Conservation (phyloP, 495 filamentous ascomycete species). For the Podospora pseudopauciseta region DNA sequence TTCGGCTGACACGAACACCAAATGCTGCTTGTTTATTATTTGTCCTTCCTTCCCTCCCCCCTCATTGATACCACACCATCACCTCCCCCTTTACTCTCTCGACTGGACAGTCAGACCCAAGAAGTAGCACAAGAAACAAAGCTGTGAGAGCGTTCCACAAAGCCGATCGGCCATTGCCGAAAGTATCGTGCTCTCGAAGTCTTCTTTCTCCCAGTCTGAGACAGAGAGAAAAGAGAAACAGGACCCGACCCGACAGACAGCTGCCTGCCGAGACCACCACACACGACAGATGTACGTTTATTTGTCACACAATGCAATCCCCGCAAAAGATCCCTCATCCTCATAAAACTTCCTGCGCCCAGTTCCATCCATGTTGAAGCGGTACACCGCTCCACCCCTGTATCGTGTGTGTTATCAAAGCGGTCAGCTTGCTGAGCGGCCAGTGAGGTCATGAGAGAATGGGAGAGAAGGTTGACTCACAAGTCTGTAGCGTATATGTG, state of each 20-base stretch:
- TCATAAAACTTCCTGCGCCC: constrained; percentile 35
- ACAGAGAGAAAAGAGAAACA: constrained; percentile 2
- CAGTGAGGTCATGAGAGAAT: neutral
- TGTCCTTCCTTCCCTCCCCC: neutral
- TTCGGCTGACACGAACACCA: neutral
- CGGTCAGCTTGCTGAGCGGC: neutral
- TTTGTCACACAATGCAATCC: constrained; percentile 25
- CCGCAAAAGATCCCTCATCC: constrained; percentile 27
- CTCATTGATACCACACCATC: neutral
- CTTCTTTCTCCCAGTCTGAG: neutral
- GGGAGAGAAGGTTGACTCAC: constrained; percentile 14
- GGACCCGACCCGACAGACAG: neutral
- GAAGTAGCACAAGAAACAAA: constrained; percentile 8
- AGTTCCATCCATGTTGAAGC: constrained; percentile 42
- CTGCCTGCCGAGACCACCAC: neutral
- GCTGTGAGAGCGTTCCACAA: constrained; percentile 2
- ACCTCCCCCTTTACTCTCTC: neutral
- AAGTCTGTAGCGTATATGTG: constrained; percentile 45
- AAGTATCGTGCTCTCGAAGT: neutral
- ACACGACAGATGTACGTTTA: neutral
- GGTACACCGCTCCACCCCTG: constrained; percentile 43
- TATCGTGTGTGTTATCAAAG: neutral
- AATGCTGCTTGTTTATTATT: neutral
- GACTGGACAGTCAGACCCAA: neutral
- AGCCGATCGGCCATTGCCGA: constrained; percentile 11